Conservation (phyloP, 768 basidiomycete species). For the Serpula lacrymans region DNA sequence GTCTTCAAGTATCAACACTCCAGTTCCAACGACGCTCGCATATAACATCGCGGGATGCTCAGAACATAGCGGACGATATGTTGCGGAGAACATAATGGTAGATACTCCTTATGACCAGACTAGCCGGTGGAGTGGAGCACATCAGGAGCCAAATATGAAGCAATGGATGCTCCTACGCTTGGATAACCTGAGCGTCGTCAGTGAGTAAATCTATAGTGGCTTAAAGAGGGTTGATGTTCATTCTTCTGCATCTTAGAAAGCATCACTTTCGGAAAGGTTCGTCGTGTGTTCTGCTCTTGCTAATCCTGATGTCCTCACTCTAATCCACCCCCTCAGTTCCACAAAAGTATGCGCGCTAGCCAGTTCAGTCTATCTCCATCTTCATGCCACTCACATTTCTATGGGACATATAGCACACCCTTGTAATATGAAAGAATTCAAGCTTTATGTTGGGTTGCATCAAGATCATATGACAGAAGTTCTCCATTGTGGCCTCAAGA, state of each 20-base stretch:
- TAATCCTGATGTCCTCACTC: not conserved
- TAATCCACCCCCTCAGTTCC: constrained; percentile 12
- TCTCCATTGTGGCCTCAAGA: constrained; percentile 59
- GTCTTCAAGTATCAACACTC: constrained; percentile 2
- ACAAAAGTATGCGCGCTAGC: constrained; percentile 20
- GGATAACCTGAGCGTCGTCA: constrained; percentile 57
- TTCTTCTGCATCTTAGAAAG: constrained; percentile 40
- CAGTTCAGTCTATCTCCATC: not conserved
- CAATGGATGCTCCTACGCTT: constrained; percentile 74
- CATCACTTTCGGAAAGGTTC: constrained; percentile 80
- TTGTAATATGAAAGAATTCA: constrained; percentile 85
- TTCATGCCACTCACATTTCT: constrained; percentile 5
- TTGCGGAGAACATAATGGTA: constrained; percentile 63
- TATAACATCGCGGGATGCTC: constrained; percentile 60
- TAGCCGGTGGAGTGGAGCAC: constrained; percentile 75
- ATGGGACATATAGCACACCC: constrained; percentile 71
- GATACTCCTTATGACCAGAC: constrained; percentile 61
- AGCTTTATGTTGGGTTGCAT: constrained; percentile 60
- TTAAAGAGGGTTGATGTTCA: constrained; percentile 10
- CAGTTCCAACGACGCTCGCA: constrained; percentile 17
- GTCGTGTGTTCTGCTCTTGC: constrained; percentile 15
- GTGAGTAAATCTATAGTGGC: constrained; percentile 41
- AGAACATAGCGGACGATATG: constrained; percentile 70
- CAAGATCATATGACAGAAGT: constrained; percentile 69
- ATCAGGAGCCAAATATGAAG: constrained; percentile 49